Percentiles rank a stretch among this genome's conserved stretches.
These are phyloP conservation scores for Podospora conica DNA, from an alignment of 495 filamentous ascomycete species.

Conservation along the genomic window DNA sequence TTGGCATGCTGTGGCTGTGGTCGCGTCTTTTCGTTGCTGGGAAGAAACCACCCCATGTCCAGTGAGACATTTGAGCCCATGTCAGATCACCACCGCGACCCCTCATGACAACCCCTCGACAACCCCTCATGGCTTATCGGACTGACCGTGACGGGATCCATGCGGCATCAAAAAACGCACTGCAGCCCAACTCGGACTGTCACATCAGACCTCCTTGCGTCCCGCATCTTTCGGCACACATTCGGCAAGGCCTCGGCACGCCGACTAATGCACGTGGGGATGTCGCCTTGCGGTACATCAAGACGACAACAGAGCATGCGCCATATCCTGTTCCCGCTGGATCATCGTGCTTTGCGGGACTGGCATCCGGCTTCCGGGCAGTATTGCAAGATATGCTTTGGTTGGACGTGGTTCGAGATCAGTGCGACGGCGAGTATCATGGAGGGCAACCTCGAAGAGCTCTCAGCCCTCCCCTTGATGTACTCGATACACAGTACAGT, in stretches of 20 bases:
- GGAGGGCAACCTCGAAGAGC: background rate
- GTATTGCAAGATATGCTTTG: background rate
- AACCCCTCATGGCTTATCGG: background rate
- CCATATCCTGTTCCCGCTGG: background rate
- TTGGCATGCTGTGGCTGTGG: background rate
- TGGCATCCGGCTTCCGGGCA: background rate
- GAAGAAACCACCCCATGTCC: background rate
- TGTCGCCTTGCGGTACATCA: background rate
- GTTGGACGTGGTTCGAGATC: background rate
- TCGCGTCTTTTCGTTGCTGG: background rate
- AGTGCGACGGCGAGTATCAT: background rate
- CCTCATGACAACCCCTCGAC: background rate
- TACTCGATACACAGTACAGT: too few species aligned
- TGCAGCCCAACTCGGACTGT: background rate
- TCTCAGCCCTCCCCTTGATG: background rate
- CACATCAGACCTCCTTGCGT: background rate
- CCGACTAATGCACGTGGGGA: background rate
- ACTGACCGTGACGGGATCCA: background rate
- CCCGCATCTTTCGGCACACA: background rate
- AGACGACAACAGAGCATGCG: background rate
- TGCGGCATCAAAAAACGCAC: background rate
- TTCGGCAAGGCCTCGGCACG: background rate
- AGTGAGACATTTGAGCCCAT: background rate
- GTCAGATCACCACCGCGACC: background rate
- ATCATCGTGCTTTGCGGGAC: background rate